phyloP scores from a whole-genome alignment of 441 rosid genomes.

The Erysimum cheiri region DNA sequence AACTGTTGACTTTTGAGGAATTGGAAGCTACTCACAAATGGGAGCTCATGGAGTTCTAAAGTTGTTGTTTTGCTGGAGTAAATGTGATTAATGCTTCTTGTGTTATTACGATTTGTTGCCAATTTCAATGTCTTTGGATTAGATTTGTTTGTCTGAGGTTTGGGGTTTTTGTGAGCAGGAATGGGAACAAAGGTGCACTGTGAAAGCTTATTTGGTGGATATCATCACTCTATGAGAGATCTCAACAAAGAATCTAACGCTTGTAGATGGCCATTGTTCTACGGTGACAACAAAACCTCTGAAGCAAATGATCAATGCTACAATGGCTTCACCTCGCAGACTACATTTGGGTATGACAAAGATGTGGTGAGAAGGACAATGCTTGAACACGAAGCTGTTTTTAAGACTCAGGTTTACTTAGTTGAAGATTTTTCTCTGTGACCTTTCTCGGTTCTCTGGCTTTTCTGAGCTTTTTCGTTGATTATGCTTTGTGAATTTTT shows the following conservation, averaged over 20 bases:
- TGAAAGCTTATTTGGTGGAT: slow-evolving; percentile 70
- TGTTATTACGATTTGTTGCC: slow-evolving; percentile 16
- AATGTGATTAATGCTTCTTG: slow-evolving; percentile 26
- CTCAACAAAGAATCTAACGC: slow-evolving; percentile 78
- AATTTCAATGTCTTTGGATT: slow-evolving; percentile 5
- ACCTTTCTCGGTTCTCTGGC: background rate
- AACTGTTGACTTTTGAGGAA: slow-evolving; percentile 29
- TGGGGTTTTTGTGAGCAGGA: slow-evolving; percentile 52
- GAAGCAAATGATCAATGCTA: slow-evolving; percentile 62
- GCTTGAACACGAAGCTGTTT: slow-evolving; percentile 88
- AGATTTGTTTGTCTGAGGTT: slow-evolving; percentile 19
- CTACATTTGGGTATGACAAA: slow-evolving; percentile 57
- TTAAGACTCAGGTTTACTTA: slow-evolving; percentile 77
- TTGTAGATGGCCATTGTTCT: slow-evolving; percentile 75
- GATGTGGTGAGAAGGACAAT: slow-evolving; percentile 76
- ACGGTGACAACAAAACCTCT: slow-evolving; percentile 61
- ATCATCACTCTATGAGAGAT: slow-evolving; percentile 85
- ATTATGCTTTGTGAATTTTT: slow-evolving; percentile 30
- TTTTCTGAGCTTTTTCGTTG: slow-evolving; percentile 28
- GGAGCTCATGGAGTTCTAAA: slow-evolving; percentile 16
- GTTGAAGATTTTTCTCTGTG: slow-evolving; percentile 3
- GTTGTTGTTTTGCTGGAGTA: background rate
- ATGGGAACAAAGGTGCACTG: slow-evolving; percentile 89
- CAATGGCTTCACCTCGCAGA: slow-evolving; percentile 59
- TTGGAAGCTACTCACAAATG: slow-evolving; percentile 13